phyloP scores from a whole-genome alignment of 2,329 filamentous ascomycete species.

The Microdochium trichocladiopsis region DNA sequence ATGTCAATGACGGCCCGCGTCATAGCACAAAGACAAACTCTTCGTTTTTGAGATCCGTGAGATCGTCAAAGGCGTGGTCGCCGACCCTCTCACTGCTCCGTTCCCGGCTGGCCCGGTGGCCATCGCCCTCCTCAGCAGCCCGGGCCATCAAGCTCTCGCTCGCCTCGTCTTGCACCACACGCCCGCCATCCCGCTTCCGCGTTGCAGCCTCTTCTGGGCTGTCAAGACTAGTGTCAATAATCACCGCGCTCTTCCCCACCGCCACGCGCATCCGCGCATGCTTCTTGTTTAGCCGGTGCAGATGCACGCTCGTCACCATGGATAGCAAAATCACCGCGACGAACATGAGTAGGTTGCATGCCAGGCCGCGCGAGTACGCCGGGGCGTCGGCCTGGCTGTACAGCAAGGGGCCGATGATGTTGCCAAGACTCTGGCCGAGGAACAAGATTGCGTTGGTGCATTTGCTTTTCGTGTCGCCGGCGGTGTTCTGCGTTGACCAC shows the following conservation, averaged over 20 bases:
- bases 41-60: constrained; percentile 12
- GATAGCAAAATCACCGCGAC: constrained; percentile 48
- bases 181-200: constrained; percentile 19
- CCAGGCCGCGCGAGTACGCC: constrained; percentile 47
- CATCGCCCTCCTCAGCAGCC: not conserved
- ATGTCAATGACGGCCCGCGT: not conserved
- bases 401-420: constrained; percentile 58
- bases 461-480: constrained; percentile 64
- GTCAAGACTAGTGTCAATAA: constrained; percentile 54
- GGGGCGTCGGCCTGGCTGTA: constrained; percentile 55
- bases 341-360: constrained; percentile 55
- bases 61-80: constrained; percentile 9
- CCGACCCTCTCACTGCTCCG: not conserved
- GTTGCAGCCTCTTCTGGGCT: constrained; percentile 33
- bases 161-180: no score
- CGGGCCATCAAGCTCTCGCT: no score
- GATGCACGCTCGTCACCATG: constrained; percentile 14
- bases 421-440: constrained; percentile 58
- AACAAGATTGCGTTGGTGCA: constrained; percentile 58
- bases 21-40: constrained; percentile 9
- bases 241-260: constrained; percentile 50
- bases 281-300: constrained; percentile 9
- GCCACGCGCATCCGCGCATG: constrained; percentile 31
- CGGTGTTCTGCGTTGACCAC: constrained; percentile 57
- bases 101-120: not conserved